Base-by-base conservation (phyloP, 2,329 filamentous ascomycete species). In the Phoma sp. region DNA sequence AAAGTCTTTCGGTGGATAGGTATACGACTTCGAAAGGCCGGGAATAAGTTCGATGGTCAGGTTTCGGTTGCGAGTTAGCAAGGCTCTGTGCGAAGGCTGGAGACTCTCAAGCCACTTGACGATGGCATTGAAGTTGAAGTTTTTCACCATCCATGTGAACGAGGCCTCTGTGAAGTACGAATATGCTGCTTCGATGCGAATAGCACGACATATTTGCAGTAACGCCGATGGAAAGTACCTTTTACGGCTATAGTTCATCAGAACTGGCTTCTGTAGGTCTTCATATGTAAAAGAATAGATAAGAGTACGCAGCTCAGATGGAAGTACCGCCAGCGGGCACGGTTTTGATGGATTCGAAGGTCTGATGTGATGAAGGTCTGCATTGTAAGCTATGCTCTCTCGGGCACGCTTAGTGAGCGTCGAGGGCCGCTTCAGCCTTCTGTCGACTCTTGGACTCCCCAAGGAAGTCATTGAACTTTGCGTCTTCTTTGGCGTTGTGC, bases 181-280 rank as follows among this genome's bases (percentile, higher is more conserved):
- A 30, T 70, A 68, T 18, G 64, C 63, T 3, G 61, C 63, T 59
- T 73, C 69, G n/a, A 63, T 59, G 7, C 68, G 60, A n/a, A 72
- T 59, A 7, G 59, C 58, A 15, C 66, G 63, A 46, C 62, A 66
- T 26, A 66, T 48, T 17, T 59, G 58, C 4, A 71, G 56, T 20
- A 51, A 46, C 9, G 40, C 20, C 15, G 45, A 23, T 28, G 56
- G 46, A 7, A n/a, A 42, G 25, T 36, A 33, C 18, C 39, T 48
- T 14, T 38, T 25, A 17, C 45, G 51, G 17, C 21, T 36, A 32
- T 17, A 56, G 29, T 42, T 37, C 43, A 54, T 42, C 36, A 50
- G 7, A 15, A 38, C 29, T 10, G 50, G 51, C 26, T 23, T 39
- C n/a, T 25, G 38, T 17, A 42, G 15, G 14, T 53, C 30, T 17